Evolutionary conservation across 139 green algal genomes (phyloP), one percentile per base, ranked within the genome.

Genomic region (Tetradesmus obliquus): DNA sequence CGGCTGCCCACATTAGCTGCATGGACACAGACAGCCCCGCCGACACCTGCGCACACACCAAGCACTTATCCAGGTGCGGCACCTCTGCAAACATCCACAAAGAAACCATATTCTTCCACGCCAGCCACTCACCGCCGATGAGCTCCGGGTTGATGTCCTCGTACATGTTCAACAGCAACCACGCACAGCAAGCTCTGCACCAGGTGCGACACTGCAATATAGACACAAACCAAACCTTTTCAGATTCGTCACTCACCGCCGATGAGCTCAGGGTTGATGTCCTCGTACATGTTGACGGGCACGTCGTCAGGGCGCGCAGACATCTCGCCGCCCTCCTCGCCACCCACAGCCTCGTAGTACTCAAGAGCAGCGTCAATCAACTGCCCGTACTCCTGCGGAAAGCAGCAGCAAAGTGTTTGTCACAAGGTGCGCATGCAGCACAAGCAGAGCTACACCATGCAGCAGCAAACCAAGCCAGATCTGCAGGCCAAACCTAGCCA

Each of bases 261-360:
- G 12, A 91, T 22, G 62, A 92, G 84, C 13, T 84, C 83, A 15
- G 71, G 71, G 90, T 90, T 32, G 10, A 92, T 82, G 69, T 90
- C 84, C 45, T 84, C 90, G 45, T 86, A 92, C 60, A 79, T 76
- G 90, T 92, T 84, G 1, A 92, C 72, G n/a, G 82, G 60, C 2
- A 54, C 66, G 54, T 92, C 82, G 1, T 76, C 69, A 6, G 82
- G 5, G 1, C 82, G 60, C 62, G 51, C 51, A 54, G 53, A 82
- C 24, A 92, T n/a, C 19, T 71, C 45, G 32, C n/a, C 32, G 2
- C 22, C 57, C 17, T n/a, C 89, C 20, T 89, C 82, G 55, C 88
- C 69, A 3, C 90, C 90, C 32, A 24, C 55, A 45, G 84, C 74
- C 8, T 55, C 90, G 45, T 82, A 79, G 90, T 92, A 92, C 24